phyloP scores from a whole-genome alignment of 345 rosid species.

The Populus nigra region DNA sequence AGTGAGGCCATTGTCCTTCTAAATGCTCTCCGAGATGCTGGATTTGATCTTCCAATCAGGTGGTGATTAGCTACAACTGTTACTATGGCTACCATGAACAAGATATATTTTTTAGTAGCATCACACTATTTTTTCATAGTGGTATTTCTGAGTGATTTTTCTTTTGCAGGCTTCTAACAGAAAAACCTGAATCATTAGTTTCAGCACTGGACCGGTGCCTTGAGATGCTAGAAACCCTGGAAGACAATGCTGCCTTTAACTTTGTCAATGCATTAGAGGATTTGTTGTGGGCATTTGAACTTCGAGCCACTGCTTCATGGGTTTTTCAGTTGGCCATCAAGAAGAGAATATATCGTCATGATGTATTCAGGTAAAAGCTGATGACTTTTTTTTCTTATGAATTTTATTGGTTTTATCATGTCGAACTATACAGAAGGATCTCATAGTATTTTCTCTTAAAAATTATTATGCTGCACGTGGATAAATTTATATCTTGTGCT shows the following conservation, averaged over 20 bases:
- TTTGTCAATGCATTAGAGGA: conserved; percentile 81
- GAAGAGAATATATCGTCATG: conserved; percentile 60
- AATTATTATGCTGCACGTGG: neutral
- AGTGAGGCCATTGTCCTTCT: conserved; percentile 61
- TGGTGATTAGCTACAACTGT: conserved; percentile 23
- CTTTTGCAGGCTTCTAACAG: conserved; percentile 62
- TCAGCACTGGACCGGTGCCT: conserved; percentile 66
- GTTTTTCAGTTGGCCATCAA: conserved; percentile 80
- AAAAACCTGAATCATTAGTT: conserved; percentile 53
- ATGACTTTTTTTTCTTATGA: neutral
- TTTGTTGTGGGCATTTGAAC: conserved; percentile 92
- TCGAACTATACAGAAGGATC: neutral
- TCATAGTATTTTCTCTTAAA: neutral
- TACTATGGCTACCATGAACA: conserved; percentile 3
- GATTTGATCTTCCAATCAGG: conserved; percentile 87
- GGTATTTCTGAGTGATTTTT: conserved; percentile 16
- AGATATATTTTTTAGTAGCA: neutral
- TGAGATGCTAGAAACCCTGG: conserved; percentile 57
- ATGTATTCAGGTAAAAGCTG: conserved; percentile 68
- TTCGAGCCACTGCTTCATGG: conserved; percentile 89
- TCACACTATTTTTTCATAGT: neutral
- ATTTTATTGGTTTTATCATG: neutral
- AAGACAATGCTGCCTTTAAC: conserved; percentile 86
- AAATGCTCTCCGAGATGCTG: conserved; percentile 62
- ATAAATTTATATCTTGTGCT: conserved; percentile 7